Evolutionary conservation across 306 rosid genomes (phyloP).

Genomic region (Amphicarpaea edgeworthii): DNA sequence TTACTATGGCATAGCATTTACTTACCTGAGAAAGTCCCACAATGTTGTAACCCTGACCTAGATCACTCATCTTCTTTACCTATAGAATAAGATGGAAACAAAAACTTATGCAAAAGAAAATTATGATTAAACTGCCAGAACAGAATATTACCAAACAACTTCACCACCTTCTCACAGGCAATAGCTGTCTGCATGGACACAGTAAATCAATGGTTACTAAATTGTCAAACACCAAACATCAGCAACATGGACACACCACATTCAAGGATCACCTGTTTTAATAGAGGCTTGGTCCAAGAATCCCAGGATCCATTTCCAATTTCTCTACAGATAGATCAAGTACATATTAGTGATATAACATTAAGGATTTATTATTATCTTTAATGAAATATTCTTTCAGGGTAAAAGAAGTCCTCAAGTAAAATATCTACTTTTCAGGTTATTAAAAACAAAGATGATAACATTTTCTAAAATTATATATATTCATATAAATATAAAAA

Average conservation of each 20-base stretch:
- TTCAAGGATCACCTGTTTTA: conserved; percentile 63
- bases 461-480: background rate
- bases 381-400: background rate
- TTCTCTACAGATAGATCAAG: conserved; percentile 60
- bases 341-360: conserved; percentile 29
- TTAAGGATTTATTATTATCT: conserved; percentile 22
- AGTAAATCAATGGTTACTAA: conserved; percentile 37
- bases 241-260: conserved; percentile 26
- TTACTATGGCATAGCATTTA: conserved; percentile 4
- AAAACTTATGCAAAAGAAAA: conserved; percentile 40
- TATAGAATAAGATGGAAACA: conserved; percentile 43
- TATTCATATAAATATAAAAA: background rate
- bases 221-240: conserved; percentile 27
- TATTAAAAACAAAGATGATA: conserved; percentile 17
- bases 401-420: conserved; percentile 7
- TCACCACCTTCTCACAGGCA: conserved; percentile 80
- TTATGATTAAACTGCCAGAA: conserved; percentile 27
- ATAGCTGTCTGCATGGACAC: conserved; percentile 66
- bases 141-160: conserved; percentile 49
- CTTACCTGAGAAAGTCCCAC: conserved; percentile 97
- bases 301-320: conserved; percentile 78
- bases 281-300: conserved; percentile 77
- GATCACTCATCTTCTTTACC: conserved; percentile 79
- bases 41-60: conserved; percentile 79
- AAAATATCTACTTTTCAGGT: conserved; percentile 2